phyloP scores from a whole-genome alignment of 164 flowering plant species.

The Amborella trichopoda region DNA sequence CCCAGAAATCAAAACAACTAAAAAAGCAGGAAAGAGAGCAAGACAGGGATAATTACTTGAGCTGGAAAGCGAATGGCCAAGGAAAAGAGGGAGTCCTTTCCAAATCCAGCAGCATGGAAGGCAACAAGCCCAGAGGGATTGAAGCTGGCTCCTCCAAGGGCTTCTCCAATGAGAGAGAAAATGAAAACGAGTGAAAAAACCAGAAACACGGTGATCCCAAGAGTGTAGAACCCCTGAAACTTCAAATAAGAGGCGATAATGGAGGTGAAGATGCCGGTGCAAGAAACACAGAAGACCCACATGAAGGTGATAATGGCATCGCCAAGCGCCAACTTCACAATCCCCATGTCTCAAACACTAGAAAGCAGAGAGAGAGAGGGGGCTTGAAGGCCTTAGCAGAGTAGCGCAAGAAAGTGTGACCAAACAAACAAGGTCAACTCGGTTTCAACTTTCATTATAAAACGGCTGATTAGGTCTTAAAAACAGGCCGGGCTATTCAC shows the following conservation, averaged over 20 bases:
- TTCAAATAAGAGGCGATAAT: conserved; percentile 24
- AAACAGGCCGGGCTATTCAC: too few species aligned
- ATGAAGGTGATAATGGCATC: conserved; percentile 49
- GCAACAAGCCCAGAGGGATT: conserved; percentile 64
- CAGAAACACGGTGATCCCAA: conserved; percentile 24
- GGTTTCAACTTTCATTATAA: too few species aligned
- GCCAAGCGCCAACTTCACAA: conserved; percentile 32
- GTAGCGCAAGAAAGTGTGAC: too few species aligned
- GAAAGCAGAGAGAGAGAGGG: too few species aligned
- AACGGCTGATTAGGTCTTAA: too few species aligned
- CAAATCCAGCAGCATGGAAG: conserved; percentile 67
- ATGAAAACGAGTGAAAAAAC: conserved; percentile 33
- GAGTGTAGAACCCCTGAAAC: conserved; percentile 17
- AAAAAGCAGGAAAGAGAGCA: too few species aligned
- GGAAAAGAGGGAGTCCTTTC: conserved; percentile 41
- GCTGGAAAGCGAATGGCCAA: conserved; percentile 77
- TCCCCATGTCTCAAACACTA: conserved; percentile 5
- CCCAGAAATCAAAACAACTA: too few species aligned
- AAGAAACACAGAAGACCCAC: conserved; percentile 58
- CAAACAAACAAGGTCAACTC: too few species aligned
- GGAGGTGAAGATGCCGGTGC: conserved; percentile 32
- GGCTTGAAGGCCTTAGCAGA: too few species aligned
- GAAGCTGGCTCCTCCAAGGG: conserved; percentile 69
- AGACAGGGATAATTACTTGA: too few species aligned
- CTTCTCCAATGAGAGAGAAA: conserved; percentile 33